phyloP scores from a whole-genome alignment of 768 basidiomycete genomes.

The Tremella fuciformis region DNA sequence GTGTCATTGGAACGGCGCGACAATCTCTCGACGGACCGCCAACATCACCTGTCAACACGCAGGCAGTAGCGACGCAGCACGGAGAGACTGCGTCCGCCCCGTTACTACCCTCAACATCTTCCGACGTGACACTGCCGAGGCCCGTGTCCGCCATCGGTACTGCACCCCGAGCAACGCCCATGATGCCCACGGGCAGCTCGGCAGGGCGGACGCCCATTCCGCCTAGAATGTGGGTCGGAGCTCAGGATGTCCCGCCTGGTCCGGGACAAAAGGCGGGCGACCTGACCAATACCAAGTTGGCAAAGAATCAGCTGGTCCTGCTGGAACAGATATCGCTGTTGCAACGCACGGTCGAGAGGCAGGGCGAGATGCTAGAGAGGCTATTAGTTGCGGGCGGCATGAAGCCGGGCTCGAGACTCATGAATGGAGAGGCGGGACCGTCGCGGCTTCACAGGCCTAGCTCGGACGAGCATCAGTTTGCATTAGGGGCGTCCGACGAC shows the following conservation, averaged over 20 bases:
- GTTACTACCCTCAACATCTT: slow-evolving; percentile 11
- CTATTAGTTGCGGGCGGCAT: slow-evolving; percentile 28
- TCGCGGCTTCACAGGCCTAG: slow-evolving; percentile 9
- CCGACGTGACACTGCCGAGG: slow-evolving; percentile 12
- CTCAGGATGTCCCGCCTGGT: slow-evolving; percentile 11
- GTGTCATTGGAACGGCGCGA: slow-evolving; percentile 4
- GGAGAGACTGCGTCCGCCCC: background rate
- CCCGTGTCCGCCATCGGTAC: background rate
- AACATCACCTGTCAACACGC: background rate
- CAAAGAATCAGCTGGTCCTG: slow-evolving; percentile 47
- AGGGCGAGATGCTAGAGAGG: slow-evolving; percentile 42
- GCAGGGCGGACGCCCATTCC: slow-evolving; percentile 7
- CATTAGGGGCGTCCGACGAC: slow-evolving; percentile 32
- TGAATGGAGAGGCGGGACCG: background rate
- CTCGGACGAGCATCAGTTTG: slow-evolving; percentile 26
- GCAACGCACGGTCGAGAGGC: slow-evolving; percentile 45
- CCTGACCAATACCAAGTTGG: slow-evolving; percentile 47
- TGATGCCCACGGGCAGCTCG: slow-evolving; percentile 6
- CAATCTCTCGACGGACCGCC: slow-evolving; percentile 13
- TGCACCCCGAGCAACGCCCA: slow-evolving; percentile 10
- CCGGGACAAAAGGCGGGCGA: slow-evolving; percentile 24
- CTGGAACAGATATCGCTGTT: slow-evolving; percentile 46
- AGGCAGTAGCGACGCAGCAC: background rate
- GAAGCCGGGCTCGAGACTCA: background rate
- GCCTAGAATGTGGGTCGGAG: slow-evolving; percentile 34